Base-by-base conservation (phyloP, 106 monocot genomes). In the Acorus gramineus region DNA sequence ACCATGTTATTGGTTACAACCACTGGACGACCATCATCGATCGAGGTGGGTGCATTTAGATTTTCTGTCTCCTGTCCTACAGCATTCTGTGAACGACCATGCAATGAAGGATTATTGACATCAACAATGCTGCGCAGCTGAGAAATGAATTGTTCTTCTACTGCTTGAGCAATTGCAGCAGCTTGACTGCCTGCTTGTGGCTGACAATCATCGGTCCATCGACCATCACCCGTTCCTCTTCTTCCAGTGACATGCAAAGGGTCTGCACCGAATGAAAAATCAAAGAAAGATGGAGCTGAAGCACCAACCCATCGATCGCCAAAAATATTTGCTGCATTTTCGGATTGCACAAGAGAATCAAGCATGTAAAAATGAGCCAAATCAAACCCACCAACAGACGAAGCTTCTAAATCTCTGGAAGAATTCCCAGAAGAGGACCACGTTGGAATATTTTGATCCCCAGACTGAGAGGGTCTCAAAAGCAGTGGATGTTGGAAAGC, bases 151-250 rank as follows among this genome's bases (percentile, higher is more conserved):
- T 77, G 80, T 10, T 82, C 82, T 61, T 89, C 89, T 28, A 85
- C 52, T 49, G 85, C 85, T 69, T 85, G 89, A 43, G 89, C 85
- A 76, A 89, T 82, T 42, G 72, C 61, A 71, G 82, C 71, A 66
- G 82, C 79, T 68, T 74, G 69, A 11, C 56, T 49, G 53, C 82
- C 72, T 49, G 74, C 66, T 61, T 82, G 89, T 75, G 79, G 85
- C 14, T 78, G 89, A 49, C 85, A 85, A 76, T 85, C 82, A 68
- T 89, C 85, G 50, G 69, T 80, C 89, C 89, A 89, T 9, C 81
- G 69, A 72, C 70, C 76, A 77, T 74, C 84, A 69, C 76, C 74
- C n/a, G 70, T n/a, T 11, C 79, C 79, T 52, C 89, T 79, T 77
- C 89, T 84, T 69, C 72, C 77, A 44, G 75, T 78, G 55, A 74